A percentile compares a stretch with the other conserved stretches of the same genome.
Conservation (phyloP, 2,329 filamentous ascomycete genomes). For the Pseudocercospora eumusae region DNA sequence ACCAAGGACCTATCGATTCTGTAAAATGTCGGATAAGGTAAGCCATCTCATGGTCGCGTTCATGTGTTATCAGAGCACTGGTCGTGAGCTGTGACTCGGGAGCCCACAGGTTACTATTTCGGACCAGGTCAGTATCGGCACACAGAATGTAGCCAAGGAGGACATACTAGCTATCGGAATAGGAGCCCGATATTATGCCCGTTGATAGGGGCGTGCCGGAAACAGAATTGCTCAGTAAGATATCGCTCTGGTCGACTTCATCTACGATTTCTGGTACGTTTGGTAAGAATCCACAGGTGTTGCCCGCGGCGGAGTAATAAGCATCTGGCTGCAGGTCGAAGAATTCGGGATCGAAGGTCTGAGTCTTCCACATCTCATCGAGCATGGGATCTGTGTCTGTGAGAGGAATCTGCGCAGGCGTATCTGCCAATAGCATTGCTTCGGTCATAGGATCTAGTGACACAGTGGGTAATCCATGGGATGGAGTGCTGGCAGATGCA, state of each 20-base stretch:
- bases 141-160: neutral
- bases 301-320: conserved; percentile 35
- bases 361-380: conserved; percentile 30
- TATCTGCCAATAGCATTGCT: conserved; percentile 22
- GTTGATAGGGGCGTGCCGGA: conserved; percentile 29
- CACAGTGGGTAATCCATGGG: conserved; percentile 6
- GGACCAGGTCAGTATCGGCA: neutral
- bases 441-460: conserved; percentile 20
- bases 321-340: conserved; percentile 38
- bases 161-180: conserved; percentile 23
- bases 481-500: neutral
- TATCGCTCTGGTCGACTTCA: conserved; percentile 36
- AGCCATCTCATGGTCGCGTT: conserved; percentile 58
- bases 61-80: conserved; percentile 39
- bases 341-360: conserved; percentile 36
- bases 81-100: conserved; percentile 37
- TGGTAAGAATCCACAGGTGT: conserved; percentile 39
- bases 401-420: conserved; percentile 22
- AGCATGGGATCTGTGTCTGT: conserved; percentile 24
- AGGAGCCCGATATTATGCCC: conserved; percentile 26
- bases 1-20: conserved; percentile 61
- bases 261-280: conserved; percentile 38
- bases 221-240: conserved; percentile 27
- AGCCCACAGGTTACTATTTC: conserved; percentile 31
- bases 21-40: conserved; percentile 62